Evolutionary conservation across 2,329 filamentous ascomycete species (phyloP).

Genomic region (Penicillium oxalicum): DNA sequence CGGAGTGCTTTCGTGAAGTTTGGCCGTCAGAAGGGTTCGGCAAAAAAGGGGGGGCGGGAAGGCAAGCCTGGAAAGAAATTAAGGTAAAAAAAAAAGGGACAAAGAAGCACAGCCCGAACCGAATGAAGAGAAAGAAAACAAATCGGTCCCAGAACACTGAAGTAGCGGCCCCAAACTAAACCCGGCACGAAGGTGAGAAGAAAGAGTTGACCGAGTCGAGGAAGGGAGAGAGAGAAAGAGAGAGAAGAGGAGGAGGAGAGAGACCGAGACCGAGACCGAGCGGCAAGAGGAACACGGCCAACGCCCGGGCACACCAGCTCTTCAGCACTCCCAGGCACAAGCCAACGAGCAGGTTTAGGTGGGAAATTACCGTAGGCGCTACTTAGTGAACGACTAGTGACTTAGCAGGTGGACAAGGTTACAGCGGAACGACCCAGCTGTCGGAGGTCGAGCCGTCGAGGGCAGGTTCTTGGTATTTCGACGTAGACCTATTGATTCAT

Average conservation of each 20-base stretch:
- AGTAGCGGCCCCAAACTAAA: no score
- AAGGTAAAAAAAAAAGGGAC: slow-evolving; percentile 10
- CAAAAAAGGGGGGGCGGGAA: slow-evolving; percentile 11
- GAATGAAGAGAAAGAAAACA: slow-evolving; percentile 13
- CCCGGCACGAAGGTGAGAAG: no score
- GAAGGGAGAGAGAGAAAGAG: slow-evolving; percentile 15
- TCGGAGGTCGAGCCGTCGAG: no score
- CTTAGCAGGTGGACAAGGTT: no score
- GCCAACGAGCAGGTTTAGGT: no score
- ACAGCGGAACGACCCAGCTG: no score
- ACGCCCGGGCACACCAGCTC: no score
- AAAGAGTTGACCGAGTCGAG: slow-evolving; percentile 14
- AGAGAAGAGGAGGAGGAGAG: slow-evolving; percentile 3
- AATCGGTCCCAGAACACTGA: slow-evolving; percentile 2
- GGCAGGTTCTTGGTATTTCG: no score
- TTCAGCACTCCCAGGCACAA: no score
- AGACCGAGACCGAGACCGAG: neutral
- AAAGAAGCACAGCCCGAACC: slow-evolving; percentile 12
- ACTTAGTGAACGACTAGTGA: neutral
- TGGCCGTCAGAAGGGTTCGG: slow-evolving; percentile 13
- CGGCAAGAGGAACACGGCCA: neutral
- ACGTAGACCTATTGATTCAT: no score
- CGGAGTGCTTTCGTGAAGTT: neutral
- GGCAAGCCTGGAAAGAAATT: neutral
- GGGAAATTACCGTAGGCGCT: neutral